Evolutionary conservation across 2,329 filamentous ascomycete species (phyloP).

Genomic region (Colletotrichum eleusines): DNA sequence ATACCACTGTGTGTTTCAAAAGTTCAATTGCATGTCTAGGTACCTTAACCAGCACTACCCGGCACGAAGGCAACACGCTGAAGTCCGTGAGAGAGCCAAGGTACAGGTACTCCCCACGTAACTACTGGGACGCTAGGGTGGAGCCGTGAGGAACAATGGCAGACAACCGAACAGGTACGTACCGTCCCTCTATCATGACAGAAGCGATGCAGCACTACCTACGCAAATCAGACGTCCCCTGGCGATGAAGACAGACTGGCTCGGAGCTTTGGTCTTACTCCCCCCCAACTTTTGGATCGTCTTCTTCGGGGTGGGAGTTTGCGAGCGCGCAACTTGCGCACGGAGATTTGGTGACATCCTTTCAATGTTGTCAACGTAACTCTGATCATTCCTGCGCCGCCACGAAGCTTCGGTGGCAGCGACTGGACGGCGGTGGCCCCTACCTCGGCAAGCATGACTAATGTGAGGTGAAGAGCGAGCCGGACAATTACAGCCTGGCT

Average conservation of each 20-base stretch:
- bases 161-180: constrained; percentile 21
- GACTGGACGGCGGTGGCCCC: constrained; percentile 8
- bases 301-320: not conserved
- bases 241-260: constrained; percentile 2
- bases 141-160: constrained; percentile 37
- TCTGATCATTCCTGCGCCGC: not conserved
- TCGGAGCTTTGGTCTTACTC: not conserved
- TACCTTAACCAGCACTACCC: constrained; percentile 25
- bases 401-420: constrained; percentile 17
- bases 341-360: not conserved
- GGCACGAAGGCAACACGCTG: constrained; percentile 10
- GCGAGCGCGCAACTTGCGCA: not conserved
- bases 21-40: constrained; percentile 36
- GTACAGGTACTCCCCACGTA: not conserved
- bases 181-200: constrained; percentile 6
- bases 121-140: constrained; percentile 20
- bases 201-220: constrained; percentile 12
- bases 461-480: constrained; percentile 4
- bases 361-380: constrained; percentile 1
- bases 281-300: not conserved
- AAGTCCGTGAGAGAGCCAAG: constrained; percentile 10
- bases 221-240: constrained; percentile 15
- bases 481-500: not conserved
- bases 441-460: constrained; percentile 18
- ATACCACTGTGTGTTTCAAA: constrained; percentile 41